A percentile compares a stretch with the other conserved stretches of the same genome.
These are phyloP conservation scores for Aureobasidium mangrovei DNA, from an alignment of 2,329 filamentous ascomycete genomes.

Conservation along the genomic window DNA sequence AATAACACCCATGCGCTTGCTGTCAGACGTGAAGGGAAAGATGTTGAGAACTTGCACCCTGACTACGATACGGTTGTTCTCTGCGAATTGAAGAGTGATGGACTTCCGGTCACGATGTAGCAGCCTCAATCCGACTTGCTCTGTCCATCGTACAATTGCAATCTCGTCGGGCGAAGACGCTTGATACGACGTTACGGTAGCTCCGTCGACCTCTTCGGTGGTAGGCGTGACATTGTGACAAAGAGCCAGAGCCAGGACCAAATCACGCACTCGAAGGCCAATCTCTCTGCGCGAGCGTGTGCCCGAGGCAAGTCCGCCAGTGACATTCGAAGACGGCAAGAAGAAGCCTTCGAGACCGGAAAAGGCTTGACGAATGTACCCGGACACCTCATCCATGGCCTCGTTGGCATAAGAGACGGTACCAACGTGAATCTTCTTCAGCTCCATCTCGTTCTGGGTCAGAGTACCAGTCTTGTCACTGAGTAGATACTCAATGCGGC, in stretches of 20 bases:
- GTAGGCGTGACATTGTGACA: conserved; percentile 98
- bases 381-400: conserved; percentile 91
- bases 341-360: conserved; percentile 45
- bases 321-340: conserved; percentile 61
- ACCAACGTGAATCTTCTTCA: conserved; percentile 97
- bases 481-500: conserved; percentile 88
- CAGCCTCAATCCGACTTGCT: conserved; percentile 79
- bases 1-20: conserved; percentile 96
- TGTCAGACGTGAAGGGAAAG: conserved; percentile 95
- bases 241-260: conserved; percentile 82
- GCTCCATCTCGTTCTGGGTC: conserved; percentile 75
- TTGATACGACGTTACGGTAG: conserved; percentile 76
- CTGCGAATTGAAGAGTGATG: conserved; percentile 72
- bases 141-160: conserved; percentile 92
- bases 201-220: conserved; percentile 70
- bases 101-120: conserved; percentile 77
- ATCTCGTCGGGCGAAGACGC: conserved; percentile 97
- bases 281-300: conserved; percentile 89
- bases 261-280: conserved; percentile 81
- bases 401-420: conserved; percentile 98
- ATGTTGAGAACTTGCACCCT: conserved; percentile 84
- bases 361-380: conserved; percentile 81
- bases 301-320: conserved; percentile 37
- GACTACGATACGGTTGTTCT: conserved; percentile 65
- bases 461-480: conserved; percentile 98